These are phyloP conservation scores for Aristolochia fimbriata DNA, from an alignment of 164 flowering plant genomes.

Conservation along the genomic window DNA sequence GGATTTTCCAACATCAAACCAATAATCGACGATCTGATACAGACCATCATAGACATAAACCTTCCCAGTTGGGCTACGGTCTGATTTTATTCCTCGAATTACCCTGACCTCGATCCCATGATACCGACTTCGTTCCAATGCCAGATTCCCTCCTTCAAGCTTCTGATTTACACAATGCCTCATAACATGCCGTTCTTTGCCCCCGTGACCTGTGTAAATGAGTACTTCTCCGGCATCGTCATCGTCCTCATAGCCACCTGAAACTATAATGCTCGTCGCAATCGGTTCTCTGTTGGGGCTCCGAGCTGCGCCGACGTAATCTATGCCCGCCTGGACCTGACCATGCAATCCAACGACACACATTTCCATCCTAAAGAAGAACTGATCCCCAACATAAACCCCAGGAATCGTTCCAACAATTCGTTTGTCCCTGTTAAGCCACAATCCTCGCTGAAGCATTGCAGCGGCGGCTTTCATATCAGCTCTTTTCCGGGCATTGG, in stretches of 20 bases:
- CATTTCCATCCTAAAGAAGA: conserved; percentile 68
- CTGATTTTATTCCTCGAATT: conserved; percentile 63
- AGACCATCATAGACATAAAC: conserved; percentile 88
- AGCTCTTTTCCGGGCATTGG: conserved; percentile 24
- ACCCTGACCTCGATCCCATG: conserved; percentile 81
- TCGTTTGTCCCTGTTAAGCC: conserved; percentile 70
- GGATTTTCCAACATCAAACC: conserved; percentile 84
- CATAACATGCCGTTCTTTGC: conserved; percentile 33
- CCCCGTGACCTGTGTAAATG: conserved; percentile 83
- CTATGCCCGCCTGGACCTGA: conserved; percentile 37
- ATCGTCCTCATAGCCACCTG: conserved; percentile 91
- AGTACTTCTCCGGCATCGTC: conserved; percentile 67
- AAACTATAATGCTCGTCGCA: conserved; percentile 80
- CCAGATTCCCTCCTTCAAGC: conserved; percentile 80
- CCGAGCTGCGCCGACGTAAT: conserved; percentile 41
- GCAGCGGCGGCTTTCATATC: conserved; percentile 45
- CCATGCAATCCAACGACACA: conserved; percentile 76
- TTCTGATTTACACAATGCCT: conserved; percentile 54
- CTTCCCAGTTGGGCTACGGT: conserved; percentile 36
- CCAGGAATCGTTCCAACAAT: conserved; percentile 83
- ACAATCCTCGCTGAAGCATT: conserved; percentile 46
- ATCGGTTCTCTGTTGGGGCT: conserved; percentile 47
- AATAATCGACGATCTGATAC: conserved; percentile 50
- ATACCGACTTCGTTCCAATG: conserved; percentile 70
- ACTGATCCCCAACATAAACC: conserved; percentile 61